These are phyloP conservation scores for Phytophthora fragariaefolia DNA, from an alignment of 352 stramenopile species.

Conservation along the genomic window DNA sequence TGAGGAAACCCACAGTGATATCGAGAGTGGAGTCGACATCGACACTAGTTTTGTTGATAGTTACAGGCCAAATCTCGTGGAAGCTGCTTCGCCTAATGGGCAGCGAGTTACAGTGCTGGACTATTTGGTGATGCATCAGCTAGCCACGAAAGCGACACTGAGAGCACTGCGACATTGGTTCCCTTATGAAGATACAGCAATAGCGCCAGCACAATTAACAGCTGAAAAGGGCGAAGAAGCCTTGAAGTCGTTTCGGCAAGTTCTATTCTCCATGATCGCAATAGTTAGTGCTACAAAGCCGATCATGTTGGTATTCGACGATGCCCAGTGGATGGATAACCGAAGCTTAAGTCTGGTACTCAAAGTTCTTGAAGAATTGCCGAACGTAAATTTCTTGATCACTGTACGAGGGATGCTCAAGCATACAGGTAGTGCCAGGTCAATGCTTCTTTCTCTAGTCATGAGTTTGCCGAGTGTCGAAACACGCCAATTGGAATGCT, in stretches of 20 bases:
- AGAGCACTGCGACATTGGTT: constrained; percentile 57
- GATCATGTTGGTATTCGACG: constrained; percentile 76
- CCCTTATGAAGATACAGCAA: constrained; percentile 38
- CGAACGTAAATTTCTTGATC: constrained; percentile 65
- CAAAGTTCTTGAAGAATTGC: constrained; percentile 61
- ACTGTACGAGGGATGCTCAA: constrained; percentile 49
- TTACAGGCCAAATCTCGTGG: background rate
- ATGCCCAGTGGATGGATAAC: constrained; percentile 80
- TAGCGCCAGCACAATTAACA: constrained; percentile 10
- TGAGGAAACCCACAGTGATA: constrained; percentile 19
- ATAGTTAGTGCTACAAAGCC: constrained; percentile 58
- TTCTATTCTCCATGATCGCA: constrained; percentile 67
- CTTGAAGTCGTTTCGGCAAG: constrained; percentile 53
- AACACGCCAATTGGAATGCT: constrained; percentile 51
- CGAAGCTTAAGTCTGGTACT: constrained; percentile 66
- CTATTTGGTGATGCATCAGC: constrained; percentile 56
- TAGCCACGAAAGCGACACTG: constrained; percentile 52
- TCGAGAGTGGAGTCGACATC: constrained; percentile 13
- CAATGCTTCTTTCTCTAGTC: constrained; percentile 38
- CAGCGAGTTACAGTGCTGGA: constrained; percentile 60
- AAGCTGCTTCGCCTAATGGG: constrained; percentile 25
- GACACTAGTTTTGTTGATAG: constrained; percentile 21
- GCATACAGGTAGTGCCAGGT: constrained; percentile 42
- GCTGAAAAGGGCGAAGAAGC: constrained; percentile 50
- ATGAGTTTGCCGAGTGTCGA: constrained; percentile 36